Evolutionary conservation across 805 yeast species (phyloP).

Genomic region (Yarrowia sp.): DNA sequence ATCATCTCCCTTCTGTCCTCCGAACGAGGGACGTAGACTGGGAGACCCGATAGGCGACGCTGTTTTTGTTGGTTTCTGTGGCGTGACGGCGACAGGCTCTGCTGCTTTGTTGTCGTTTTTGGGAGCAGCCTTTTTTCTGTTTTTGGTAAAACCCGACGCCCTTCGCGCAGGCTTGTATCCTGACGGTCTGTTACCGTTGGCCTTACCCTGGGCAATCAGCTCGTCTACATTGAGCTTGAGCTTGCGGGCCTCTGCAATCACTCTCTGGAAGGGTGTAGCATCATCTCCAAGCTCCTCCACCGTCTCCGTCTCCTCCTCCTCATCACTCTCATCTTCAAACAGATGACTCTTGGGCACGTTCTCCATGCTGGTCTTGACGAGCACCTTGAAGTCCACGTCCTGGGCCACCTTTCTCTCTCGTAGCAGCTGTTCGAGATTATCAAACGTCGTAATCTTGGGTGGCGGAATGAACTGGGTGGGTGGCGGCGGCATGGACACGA

Average conservation of each 20-base stretch:
- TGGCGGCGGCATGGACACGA: neutral
- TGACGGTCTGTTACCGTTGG: conserved; percentile 3
- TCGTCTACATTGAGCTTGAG: conserved; percentile 32
- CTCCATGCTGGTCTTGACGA: conserved; percentile 29
- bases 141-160: conserved; percentile 5
- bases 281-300: conserved; percentile 27
- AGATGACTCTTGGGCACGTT: conserved; percentile 29
- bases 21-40: neutral
- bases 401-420: conserved; percentile 11
- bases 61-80: neutral
- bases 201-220: conserved; percentile 28
- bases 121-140: neutral
- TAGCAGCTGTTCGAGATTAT: neutral
- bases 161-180: conserved; percentile 19
- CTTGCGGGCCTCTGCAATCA: conserved; percentile 33
- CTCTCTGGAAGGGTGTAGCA: conserved; percentile 33
- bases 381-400: conserved; percentile 29
- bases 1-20: neutral
- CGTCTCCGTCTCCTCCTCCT: neutral
- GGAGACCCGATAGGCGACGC: conserved; percentile 11
- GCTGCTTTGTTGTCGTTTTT: too few relatives aligned
- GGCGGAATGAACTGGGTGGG: conserved; percentile 19
- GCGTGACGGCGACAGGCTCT: neutral
- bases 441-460: neutral
- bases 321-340: conserved; percentile 33